phyloP scores from a whole-genome alignment of 2,329 filamentous ascomycete species.

The Hymenoscyphus scutula region DNA sequence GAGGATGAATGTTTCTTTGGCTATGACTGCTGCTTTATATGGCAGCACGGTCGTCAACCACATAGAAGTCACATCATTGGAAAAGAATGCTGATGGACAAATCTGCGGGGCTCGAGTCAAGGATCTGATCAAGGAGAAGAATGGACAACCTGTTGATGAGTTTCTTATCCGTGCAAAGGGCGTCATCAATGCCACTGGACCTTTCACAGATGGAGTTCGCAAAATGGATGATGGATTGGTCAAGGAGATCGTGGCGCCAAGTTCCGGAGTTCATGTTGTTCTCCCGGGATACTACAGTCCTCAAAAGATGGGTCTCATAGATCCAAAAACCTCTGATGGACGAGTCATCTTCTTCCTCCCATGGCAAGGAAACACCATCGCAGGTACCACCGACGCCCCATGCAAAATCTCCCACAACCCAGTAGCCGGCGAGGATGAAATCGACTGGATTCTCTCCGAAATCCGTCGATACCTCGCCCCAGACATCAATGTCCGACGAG shows the following conservation, averaged over 20 bases:
- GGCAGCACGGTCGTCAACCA: slow-evolving; percentile 82
- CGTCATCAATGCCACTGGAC: slow-evolving; percentile 84
- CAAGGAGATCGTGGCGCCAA: slow-evolving; percentile 79
- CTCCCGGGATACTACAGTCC: slow-evolving; percentile 85
- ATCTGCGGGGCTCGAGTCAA: slow-evolving; percentile 72
- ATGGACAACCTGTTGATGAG: slow-evolving; percentile 60
- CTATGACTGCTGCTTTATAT: slow-evolving; percentile 85
- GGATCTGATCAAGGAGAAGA: slow-evolving; percentile 64
- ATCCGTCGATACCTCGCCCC: slow-evolving; percentile 78
- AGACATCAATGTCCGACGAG: slow-evolving; percentile 79
- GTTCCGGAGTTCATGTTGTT: slow-evolving; percentile 82
- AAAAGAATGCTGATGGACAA: slow-evolving; percentile 70
- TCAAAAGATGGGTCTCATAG: slow-evolving; percentile 81
- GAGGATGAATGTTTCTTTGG: slow-evolving; percentile 85
- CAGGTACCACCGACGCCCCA: slow-evolving; percentile 80
- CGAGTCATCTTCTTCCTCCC: slow-evolving; percentile 91
- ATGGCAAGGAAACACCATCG: slow-evolving; percentile 91
- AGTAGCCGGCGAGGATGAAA: slow-evolving; percentile 76
- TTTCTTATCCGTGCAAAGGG: slow-evolving; percentile 75
- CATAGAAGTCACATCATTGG: slow-evolving; percentile 72
- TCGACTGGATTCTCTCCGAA: slow-evolving; percentile 83
- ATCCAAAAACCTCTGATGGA: slow-evolving; percentile 82
- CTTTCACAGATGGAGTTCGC: slow-evolving; percentile 81
- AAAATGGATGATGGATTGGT: slow-evolving; percentile 75
- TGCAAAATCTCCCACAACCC: slow-evolving; percentile 71